Evolutionary conservation across 2,329 filamentous ascomycete genomes (phyloP).

Genomic region (Fusarium nurragi): DNA sequence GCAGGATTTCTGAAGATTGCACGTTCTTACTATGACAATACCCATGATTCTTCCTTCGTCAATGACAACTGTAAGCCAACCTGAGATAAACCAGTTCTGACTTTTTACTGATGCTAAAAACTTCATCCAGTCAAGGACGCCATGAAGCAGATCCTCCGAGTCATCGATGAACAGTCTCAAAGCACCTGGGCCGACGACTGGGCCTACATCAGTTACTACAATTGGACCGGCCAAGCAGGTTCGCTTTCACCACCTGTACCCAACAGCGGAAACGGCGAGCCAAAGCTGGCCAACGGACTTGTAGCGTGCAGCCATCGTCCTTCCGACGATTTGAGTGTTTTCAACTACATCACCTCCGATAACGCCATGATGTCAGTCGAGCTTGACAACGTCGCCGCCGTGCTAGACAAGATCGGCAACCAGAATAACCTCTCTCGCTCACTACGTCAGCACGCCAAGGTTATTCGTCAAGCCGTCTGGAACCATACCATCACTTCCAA

Average conservation of each 20-base stretch:
- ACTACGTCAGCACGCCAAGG: conserved; percentile 1
- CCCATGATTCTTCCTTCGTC: conserved; percentile 10
- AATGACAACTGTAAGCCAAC: conserved; percentile 13
- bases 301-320: conserved; percentile 21
- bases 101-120: accelerated
- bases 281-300: conserved; percentile 16
- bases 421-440: background rate
- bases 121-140: background rate
- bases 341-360: conserved; percentile 27
- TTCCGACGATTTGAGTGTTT: conserved; percentile 9
- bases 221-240: conserved; percentile 17
- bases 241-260: conserved; percentile 17
- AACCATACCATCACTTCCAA: conserved; percentile 12
- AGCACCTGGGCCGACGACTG: conserved; percentile 26
- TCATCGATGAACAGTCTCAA: conserved; percentile 18
- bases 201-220: conserved; percentile 26
- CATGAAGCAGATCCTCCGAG: conserved; percentile 10
- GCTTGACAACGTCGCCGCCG: conserved; percentile 7
- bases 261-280: conserved; percentile 19
- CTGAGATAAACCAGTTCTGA: background rate
- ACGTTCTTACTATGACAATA: conserved; percentile 18
- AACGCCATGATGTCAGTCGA: conserved; percentile 30
- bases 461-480: conserved; percentile 8
- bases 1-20: conserved; percentile 25
- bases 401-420: background rate